Evolutionary conservation across 495 filamentous ascomycete genomes (phyloP).

Genomic region (Tuber umbilicatum): DNA sequence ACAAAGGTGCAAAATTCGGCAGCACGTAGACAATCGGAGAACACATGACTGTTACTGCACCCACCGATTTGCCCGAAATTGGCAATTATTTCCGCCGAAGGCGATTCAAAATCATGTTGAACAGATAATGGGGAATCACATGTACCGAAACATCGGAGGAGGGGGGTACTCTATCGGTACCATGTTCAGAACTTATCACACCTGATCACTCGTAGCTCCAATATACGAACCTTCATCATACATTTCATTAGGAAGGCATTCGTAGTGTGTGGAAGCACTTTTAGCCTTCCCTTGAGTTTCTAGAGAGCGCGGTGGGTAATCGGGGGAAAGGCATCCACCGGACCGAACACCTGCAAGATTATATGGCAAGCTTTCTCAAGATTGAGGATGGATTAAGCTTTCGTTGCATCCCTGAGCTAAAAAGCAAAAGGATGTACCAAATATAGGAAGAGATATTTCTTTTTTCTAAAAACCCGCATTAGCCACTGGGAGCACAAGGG

Average conservation of each 20-base stretch:
- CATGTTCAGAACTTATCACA: not conserved
- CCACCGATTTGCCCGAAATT: not conserved
- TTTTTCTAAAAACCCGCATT: not conserved
- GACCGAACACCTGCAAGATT: not conserved
- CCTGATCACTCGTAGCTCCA: not conserved
- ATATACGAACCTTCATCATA: not conserved
- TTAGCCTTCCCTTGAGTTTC: not conserved
- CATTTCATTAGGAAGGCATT: not conserved
- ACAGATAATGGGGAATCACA: not conserved
- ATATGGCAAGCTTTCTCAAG: not conserved
- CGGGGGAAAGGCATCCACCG: not conserved
- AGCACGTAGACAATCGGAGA: not conserved
- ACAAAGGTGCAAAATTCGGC: not conserved
- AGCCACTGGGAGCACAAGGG: not conserved
- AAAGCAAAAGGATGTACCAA: not conserved
- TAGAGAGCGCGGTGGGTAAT: not conserved
- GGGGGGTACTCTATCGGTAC: not conserved
- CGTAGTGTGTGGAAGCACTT: not conserved
- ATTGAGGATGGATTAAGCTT: conserved; percentile 1
- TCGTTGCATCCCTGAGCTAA: not conserved
- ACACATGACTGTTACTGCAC: not conserved
- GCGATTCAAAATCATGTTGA: not conserved
- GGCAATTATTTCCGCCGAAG: not conserved
- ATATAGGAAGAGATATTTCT: not conserved
- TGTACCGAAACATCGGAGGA: not conserved